Base-by-base conservation (phyloP, 306 rosid genomes). In the Quercus rubra region DNA sequence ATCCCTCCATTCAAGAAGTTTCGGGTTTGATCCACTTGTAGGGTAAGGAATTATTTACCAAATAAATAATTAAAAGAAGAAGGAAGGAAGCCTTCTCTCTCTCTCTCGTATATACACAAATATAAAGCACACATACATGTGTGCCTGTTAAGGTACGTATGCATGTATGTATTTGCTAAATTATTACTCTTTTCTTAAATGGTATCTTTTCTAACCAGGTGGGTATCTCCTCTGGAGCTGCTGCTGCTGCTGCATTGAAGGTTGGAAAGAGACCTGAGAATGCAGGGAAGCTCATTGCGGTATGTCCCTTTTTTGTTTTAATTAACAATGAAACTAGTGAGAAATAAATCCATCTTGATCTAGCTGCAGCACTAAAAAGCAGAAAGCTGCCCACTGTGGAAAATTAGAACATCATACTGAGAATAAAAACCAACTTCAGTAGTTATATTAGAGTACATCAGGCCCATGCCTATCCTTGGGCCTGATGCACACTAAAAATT, bases 221-320 rank as follows among this genome's bases (percentile, higher is more conserved):
- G 70, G 99, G 99, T 30, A 93, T 95, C 80, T 95, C 99, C 81
- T 95, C 99, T 10, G 99, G 99, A 79, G 99, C 98, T 63, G 98
- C 99, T 3, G 90, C 97, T 0, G 97, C 97, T 20, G 99, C 99
- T 14, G 99, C 99, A 25, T 20, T 93, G 81, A 76, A 85, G 87
- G 98, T 95, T 81, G 99, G 97, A 79, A 91, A 88, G 86, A 91
- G 98, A 76, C 93, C 96, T 41, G 98, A 92, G 75, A 95, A 95
- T 87, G 94, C 93, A 23, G 99, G 99, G 76, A 95, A 95, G 90
- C 97, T 91, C 80, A 91, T 95, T 55, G 89, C 86, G 86, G 98
- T 95, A 89, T 77, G 89, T 79, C 43, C 38, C 71, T 19, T 75
- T 62, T 75, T 43, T 63, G 66, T 74, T 82, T 28, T 21, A 33